Evolutionary conservation across 2,329 filamentous ascomycete species (phyloP).

Genomic region (Talaromyces islandicus): DNA sequence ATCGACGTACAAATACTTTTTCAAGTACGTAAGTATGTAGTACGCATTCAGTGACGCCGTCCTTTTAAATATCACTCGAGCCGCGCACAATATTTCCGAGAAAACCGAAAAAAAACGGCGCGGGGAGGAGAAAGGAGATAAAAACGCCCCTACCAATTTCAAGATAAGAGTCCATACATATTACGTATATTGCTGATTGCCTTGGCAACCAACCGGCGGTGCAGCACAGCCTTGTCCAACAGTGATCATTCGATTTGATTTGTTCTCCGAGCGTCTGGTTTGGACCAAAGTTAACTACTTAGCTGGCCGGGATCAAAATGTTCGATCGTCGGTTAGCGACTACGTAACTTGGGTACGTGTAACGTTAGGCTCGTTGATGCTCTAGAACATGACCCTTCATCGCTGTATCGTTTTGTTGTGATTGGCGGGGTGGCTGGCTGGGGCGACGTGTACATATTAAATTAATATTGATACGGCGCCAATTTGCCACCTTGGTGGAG

Average conservation of each 20-base stretch:
- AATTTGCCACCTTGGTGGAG: neutral
- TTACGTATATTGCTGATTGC: neutral
- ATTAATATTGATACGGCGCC: neutral
- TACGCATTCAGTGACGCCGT: no score
- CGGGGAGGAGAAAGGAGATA: neutral
- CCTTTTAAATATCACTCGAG: neutral
- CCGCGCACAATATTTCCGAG: neutral
- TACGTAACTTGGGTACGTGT: neutral
- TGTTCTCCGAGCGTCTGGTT: neutral
- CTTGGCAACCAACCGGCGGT: neutral
- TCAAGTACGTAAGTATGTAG: neutral
- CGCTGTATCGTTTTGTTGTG: neutral
- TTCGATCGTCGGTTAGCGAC: neutral
- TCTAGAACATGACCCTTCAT: neutral
- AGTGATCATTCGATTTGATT: neutral
- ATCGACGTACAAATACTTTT: no score
- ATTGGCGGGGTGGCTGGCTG: neutral
- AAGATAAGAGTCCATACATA: neutral
- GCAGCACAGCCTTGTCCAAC: neutral
- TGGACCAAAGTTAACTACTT: neutral
- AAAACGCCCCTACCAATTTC: no score
- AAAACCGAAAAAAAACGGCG: neutral
- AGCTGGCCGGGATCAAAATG: neutral
- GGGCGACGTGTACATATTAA: neutral
- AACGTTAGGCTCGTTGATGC: neutral